Evolutionary conservation across 2,329 filamentous ascomycete species (phyloP).

Genomic region (Calcarisporium arbuscula): DNA sequence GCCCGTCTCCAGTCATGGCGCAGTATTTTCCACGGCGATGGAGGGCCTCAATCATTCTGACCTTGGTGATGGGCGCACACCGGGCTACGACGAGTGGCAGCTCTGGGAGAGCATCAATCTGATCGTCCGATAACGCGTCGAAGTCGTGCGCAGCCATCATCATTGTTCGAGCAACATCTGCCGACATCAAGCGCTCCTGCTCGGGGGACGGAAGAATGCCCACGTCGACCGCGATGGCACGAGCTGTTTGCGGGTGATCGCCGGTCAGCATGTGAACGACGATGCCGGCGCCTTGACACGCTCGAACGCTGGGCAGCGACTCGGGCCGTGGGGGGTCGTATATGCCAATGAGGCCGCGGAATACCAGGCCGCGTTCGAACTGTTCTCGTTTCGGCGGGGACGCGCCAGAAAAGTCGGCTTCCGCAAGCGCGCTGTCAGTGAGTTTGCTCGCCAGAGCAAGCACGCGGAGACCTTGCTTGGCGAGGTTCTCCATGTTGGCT

Average conservation of each 20-base stretch:
- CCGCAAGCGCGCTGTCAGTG: conserved; percentile 9
- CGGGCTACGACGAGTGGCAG: conserved; percentile 62
- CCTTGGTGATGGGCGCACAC: conserved; percentile 66
- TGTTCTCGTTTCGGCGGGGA: conserved; percentile 13
- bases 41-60: conserved; percentile 68
- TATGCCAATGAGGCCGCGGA: conserved; percentile 59
- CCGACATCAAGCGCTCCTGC: conserved; percentile 32
- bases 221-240: conserved; percentile 53
- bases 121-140: conserved; percentile 52
- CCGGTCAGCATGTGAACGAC: conserved; percentile 60
- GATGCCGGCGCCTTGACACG: conserved; percentile 53
- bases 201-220: conserved; percentile 49
- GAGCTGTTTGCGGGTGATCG: conserved; percentile 55
- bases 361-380: conserved; percentile 50
- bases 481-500: conserved; percentile 59
- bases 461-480: conserved; percentile 59
- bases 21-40: conserved; percentile 56
- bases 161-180: conserved; percentile 47
- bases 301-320: conserved; percentile 44
- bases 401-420: conserved; percentile 21
- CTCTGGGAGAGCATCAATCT: conserved; percentile 56
- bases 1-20: conserved; percentile 65
- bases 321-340: conserved; percentile 63
- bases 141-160: conserved; percentile 60
- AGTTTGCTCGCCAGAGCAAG: conserved; percentile 48